phyloP scores from a whole-genome alignment of 1,284 basidiomycete genomes.

The Abortiporus biennis region DNA sequence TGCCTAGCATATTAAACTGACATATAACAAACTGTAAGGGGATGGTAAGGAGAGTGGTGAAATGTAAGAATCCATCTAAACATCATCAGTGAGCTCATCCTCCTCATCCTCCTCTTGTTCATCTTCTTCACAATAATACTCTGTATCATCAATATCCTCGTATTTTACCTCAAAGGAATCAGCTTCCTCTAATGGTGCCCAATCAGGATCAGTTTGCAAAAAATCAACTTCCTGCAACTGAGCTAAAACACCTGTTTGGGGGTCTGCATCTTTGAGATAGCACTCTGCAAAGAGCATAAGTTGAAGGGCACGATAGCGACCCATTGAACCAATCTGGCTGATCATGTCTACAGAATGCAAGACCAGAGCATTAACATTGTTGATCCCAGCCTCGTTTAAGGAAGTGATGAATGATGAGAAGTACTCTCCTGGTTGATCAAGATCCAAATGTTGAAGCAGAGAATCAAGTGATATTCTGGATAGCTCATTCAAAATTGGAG shows the following conservation, averaged over 20 bases:
- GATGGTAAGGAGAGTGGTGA: background rate
- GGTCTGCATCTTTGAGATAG: background rate
- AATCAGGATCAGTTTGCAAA: too few species aligned
- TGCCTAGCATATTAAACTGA: background rate
- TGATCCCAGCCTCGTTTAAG: background rate
- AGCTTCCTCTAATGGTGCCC: too few species aligned
- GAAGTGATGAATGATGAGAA: background rate
- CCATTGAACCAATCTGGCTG: background rate
- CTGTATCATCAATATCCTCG: background rate
- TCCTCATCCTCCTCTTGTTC: background rate
- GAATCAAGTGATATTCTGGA: background rate
- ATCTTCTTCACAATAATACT: background rate
- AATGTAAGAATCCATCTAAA: background rate
- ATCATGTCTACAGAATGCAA: background rate
- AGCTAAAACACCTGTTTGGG: background rate
- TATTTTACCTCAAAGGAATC: background rate
- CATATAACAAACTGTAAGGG: background rate
- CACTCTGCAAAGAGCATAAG: background rate
- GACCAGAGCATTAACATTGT: background rate
- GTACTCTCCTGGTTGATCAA: background rate
- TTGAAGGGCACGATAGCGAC: background rate
- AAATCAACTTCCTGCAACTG: background rate
- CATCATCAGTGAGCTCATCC: background rate
- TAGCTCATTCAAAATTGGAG: background rate
- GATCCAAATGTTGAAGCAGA: background rate